Base-by-base conservation (phyloP, 805 yeast species). In the Lachancea fermentati region DNA sequence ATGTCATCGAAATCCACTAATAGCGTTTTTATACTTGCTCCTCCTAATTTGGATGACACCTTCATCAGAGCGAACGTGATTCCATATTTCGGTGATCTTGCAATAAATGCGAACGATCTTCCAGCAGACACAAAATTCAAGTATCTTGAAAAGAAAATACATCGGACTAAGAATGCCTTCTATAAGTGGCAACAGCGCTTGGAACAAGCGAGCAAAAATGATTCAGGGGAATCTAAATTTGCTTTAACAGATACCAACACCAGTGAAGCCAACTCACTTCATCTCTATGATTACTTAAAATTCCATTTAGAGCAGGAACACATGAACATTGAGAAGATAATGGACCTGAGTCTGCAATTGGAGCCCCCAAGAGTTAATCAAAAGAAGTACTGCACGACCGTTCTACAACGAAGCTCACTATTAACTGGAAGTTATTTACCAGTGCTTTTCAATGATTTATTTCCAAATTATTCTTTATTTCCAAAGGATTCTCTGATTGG, bases 61-160 rank as follows among this genome's bases (percentile, higher is more conserved):
- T 87, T 83, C 51, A 75, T 91, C 0, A 85, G 85, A 53, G 79
- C 78, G 36, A 76, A 78, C 40, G 94, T 85, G 9, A 79, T 91
- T 34, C 96, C 97, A 1, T 89, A 80, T 55, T 89, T 86, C 65
- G 97, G 96, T 8, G 97, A 89, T 57, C 68, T 89, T 48, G 68
- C 78, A 7, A 77, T 87, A 13, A 51, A 51, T 36, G 57, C 58
- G 4, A 60, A 55, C 42, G 58, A 58, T 34, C 42, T 60, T 24
- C 55, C 60, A 2, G 16, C 45, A 0, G 57, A 51, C 8, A 40
- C 54, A 1, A 60, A 53, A 45, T 51, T 57, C 30, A 56, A 54
- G 43, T 81, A 78, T 36, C 73, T 84, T 46, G 85, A 81, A 44
- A 72, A 76, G 34, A 75, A 79, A 44, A 75, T 85, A 48, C 79